Percentiles rank a stretch among this genome's conserved stretches.
Conservation (phyloP, 148 eudicot species). For the Talinum fruticosum region DNA sequence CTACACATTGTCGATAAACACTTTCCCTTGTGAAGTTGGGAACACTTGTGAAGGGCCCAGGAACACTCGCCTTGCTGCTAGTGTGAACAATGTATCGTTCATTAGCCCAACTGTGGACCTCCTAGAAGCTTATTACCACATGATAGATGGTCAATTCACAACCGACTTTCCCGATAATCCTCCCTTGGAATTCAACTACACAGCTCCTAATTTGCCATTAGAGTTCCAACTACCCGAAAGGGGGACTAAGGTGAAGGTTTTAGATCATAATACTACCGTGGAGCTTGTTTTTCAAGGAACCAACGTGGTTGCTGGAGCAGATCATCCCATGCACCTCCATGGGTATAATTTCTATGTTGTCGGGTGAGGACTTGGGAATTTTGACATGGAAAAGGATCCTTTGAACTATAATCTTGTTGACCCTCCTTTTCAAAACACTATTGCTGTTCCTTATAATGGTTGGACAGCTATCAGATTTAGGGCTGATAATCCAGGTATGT, state of each 20-base stretch:
- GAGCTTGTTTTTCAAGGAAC: constrained; percentile 34
- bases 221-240: constrained; percentile 12
- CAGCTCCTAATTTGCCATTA: constrained; percentile 14
- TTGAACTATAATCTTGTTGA: constrained; percentile 28
- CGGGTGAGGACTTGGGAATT: constrained; percentile 32
- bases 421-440: constrained; percentile 31
- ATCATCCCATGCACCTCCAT: constrained; percentile 44
- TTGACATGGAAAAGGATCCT: constrained; percentile 27
- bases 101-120: constrained; percentile 26
- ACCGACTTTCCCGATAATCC: constrained; percentile 23
- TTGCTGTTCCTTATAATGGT: constrained; percentile 29
- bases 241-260: constrained; percentile 25
- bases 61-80: constrained; percentile 26
- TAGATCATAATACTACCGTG: constrained; percentile 23
- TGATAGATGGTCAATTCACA: not conserved
- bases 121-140: constrained; percentile 32
- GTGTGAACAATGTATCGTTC: constrained; percentile 34
- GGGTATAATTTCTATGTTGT: constrained; percentile 36
- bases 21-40: constrained; percentile 23
- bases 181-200: constrained; percentile 24
- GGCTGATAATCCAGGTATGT: constrained; percentile 37
- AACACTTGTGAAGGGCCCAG: constrained; percentile 30
- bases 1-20: constrained; percentile 21
- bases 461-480: constrained; percentile 34
- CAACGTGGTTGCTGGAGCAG: constrained; percentile 19